Conservation (phyloP, 768 basidiomycete species). For the Tricholoma sp. region DNA sequence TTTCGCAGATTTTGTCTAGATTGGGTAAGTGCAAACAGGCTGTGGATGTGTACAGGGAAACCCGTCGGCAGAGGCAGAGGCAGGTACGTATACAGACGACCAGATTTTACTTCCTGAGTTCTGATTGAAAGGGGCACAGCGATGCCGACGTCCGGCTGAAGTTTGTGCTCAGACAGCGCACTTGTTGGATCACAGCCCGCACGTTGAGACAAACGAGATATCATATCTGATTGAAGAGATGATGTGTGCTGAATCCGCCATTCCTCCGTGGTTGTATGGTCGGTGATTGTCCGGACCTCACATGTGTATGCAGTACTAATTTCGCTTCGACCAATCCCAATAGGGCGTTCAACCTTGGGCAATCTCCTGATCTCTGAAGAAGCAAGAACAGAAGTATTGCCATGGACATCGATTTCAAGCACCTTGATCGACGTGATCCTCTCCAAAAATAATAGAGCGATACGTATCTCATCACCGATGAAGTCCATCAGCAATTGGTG, state of each 20-base stretch:
- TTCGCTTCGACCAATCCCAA: background rate
- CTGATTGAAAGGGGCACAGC: slow-evolving; percentile 26
- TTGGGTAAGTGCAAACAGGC: slow-evolving; percentile 39
- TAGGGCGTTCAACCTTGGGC: background rate
- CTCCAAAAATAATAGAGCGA: slow-evolving; percentile 38
- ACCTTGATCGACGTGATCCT: slow-evolving; percentile 37
- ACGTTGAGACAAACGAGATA: slow-evolving; percentile 19
- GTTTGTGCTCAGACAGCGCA: slow-evolving; percentile 34
- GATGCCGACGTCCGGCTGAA: slow-evolving; percentile 33
- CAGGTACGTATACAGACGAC: slow-evolving; percentile 44
- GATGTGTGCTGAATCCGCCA: slow-evolving; percentile 33
- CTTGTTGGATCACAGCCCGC: slow-evolving; percentile 19
- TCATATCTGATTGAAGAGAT: slow-evolving; percentile 22
- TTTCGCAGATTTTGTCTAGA: slow-evolving; percentile 43
- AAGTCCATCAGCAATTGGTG: slow-evolving; percentile 36
- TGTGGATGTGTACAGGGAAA: slow-evolving; percentile 43
- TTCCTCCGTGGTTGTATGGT: slow-evolving; percentile 9
- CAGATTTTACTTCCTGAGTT: slow-evolving; percentile 11
- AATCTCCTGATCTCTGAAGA: slow-evolving; percentile 12
- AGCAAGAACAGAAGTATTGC: slow-evolving; percentile 14
- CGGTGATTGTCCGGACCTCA: slow-evolving; percentile 12
- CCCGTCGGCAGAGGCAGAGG: slow-evolving; percentile 42
- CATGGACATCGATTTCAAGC: slow-evolving; percentile 27
- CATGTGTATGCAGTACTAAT: slow-evolving; percentile 11
- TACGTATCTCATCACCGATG: slow-evolving; percentile 32